A percentile compares a stretch with the other conserved stretches of the same genome.
These are phyloP conservation scores for Fusarium sp. DNA, from an alignment of 2,329 filamentous ascomycete species.

Conservation along the genomic window DNA sequence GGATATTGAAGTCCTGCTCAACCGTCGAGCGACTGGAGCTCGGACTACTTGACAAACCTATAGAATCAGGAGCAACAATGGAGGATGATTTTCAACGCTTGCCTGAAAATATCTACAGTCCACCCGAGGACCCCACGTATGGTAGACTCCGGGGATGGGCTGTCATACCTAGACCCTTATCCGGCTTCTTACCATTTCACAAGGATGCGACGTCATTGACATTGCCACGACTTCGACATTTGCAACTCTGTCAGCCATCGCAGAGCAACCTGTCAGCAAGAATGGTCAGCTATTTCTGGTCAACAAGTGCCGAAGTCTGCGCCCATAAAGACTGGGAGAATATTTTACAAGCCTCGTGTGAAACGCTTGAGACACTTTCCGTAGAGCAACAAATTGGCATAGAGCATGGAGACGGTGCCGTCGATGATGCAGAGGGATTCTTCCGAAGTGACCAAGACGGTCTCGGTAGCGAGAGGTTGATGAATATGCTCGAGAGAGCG, in stretches of 20 bases:
- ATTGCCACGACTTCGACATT: not conserved
- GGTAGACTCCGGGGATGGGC: not conserved
- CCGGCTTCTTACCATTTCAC: not conserved
- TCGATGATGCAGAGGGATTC: not conserved
- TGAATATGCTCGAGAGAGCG: not conserved
- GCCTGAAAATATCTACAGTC: not conserved
- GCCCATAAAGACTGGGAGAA: not conserved
- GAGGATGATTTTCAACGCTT: not conserved
- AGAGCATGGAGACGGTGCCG: not conserved
- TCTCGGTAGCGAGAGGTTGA: not conserved
- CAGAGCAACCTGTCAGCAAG: not conserved
- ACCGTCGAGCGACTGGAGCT: not conserved
- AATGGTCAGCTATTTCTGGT: not conserved
- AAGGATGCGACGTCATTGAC: accelerated
- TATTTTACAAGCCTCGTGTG: not conserved
- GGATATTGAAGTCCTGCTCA: not conserved
- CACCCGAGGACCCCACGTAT: not conserved
- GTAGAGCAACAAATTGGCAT: not conserved
- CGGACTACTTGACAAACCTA: not conserved
- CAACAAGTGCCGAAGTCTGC: not conserved
- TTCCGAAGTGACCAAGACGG: not conserved
- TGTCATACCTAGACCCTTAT: not conserved
- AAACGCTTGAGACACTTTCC: not conserved
- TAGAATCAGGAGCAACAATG: not conserved
- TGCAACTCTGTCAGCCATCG: not conserved